phyloP scores from a whole-genome alignment of 1,139 yeast species.

The Hyphopichia fennica region DNA sequence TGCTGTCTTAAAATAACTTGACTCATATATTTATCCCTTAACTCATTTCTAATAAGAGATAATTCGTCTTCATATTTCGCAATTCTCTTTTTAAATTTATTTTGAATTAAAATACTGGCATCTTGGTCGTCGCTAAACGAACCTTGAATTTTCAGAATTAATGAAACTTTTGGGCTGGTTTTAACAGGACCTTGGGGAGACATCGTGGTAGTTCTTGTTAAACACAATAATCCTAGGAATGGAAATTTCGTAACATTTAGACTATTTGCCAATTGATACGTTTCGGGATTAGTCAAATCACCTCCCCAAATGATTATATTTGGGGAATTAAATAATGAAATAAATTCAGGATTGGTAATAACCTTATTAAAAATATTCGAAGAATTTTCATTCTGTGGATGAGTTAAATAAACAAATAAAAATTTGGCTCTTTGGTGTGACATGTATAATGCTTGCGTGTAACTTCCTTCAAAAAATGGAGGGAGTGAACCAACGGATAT shows the following conservation, averaged over 20 bases:
- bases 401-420: conserved; percentile 71
- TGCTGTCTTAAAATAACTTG: conserved; percentile 71
- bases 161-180: conserved; percentile 55
- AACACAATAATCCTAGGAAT: conserved; percentile 66
- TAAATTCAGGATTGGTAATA: conserved; percentile 53
- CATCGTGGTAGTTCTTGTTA: conserved; percentile 55
- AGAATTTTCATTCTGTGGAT: conserved; percentile 69
- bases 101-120: conserved; percentile 25
- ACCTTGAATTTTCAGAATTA: conserved; percentile 72
- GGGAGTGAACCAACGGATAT: conserved; percentile 21
- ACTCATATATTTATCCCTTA: conserved; percentile 58
- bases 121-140: conserved; percentile 35
- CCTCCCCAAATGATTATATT: conserved; percentile 84
- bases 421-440: conserved; percentile 70
- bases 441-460: conserved; percentile 68
- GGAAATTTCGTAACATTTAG: conserved; percentile 78
- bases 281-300: conserved; percentile 75
- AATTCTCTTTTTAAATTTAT: conserved; percentile 43
- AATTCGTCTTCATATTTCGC: conserved; percentile 64
- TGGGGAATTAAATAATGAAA: conserved; percentile 50
- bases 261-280: conserved; percentile 78
- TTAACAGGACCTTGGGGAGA: conserved; percentile 60
- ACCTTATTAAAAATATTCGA: conserved; percentile 55
- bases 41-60: conserved; percentile 56
- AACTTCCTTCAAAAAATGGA: conserved; percentile 69